phyloP scores from a whole-genome alignment of 1,139 yeast species.

The Geotrichum australiense region DNA sequence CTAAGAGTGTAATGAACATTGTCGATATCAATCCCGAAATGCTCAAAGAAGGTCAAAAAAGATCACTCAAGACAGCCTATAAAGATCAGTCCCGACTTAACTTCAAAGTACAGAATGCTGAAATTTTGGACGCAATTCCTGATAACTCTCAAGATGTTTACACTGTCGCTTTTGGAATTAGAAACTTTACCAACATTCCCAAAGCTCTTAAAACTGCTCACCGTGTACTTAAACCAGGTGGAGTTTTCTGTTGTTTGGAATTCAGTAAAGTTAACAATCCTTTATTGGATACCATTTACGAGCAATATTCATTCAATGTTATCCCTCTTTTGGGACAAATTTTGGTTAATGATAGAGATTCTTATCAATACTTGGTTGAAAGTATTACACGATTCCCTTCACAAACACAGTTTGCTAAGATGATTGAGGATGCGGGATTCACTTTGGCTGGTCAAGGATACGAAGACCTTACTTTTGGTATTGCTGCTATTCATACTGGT shows the following conservation, averaged over 20 bases:
- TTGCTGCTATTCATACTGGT: slow-evolving; percentile 94
- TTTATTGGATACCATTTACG: slow-evolving; percentile 65
- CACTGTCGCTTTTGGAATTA: slow-evolving; percentile 94
- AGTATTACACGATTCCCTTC: slow-evolving; percentile 86
- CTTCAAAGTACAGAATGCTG: slow-evolving; percentile 90
- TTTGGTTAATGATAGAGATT: slow-evolving; percentile 88
- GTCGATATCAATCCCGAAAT: slow-evolving; percentile 95
- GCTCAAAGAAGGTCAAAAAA: slow-evolving; percentile 84
- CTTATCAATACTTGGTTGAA: slow-evolving; percentile 92
- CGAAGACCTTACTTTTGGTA: slow-evolving; percentile 93
- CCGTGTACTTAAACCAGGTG: slow-evolving; percentile 96
- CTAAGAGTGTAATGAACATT: slow-evolving; percentile 71
- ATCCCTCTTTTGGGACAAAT: slow-evolving; percentile 95
- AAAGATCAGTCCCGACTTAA: slow-evolving; percentile 55
- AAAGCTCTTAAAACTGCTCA: slow-evolving; percentile 91
- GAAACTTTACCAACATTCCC: slow-evolving; percentile 92
- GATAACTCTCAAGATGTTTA: slow-evolving; percentile 89
- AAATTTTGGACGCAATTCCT: slow-evolving; percentile 71
- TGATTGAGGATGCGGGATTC: slow-evolving; percentile 95
- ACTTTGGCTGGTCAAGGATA: slow-evolving; percentile 84
- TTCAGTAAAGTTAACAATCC: slow-evolving; percentile 87
- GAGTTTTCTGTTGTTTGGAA: slow-evolving; percentile 93
- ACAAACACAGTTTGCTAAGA: slow-evolving; percentile 81
- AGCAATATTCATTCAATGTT: slow-evolving; percentile 79
- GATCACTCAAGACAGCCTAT: slow-evolving; percentile 45